Evolutionary conservation across 2,329 filamentous ascomycete species (phyloP).

Genomic region (Botrytis tulipae): DNA sequence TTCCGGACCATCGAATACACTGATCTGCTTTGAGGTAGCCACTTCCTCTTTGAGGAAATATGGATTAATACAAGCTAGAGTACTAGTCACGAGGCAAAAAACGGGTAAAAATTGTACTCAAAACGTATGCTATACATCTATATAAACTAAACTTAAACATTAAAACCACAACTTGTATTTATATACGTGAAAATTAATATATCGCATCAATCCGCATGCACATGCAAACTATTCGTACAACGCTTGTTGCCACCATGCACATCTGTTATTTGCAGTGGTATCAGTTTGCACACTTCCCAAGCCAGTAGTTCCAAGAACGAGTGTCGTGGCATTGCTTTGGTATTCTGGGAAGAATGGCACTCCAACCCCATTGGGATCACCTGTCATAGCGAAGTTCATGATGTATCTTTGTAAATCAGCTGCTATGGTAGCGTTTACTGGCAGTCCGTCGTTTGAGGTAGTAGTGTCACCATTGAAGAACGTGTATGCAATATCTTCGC

Average conservation of each 20-base stretch:
- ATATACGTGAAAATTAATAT: background rate
- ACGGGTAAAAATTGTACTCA: background rate
- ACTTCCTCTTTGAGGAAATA: background rate
- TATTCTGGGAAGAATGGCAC: constrained; percentile 32
- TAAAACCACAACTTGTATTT: background rate
- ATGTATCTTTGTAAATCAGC: constrained; percentile 41
- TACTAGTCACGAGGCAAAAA: background rate
- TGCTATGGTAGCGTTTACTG: constrained; percentile 39
- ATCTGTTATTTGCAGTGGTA: constrained; percentile 37
- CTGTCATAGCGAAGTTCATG: constrained; percentile 38
- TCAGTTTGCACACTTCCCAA: constrained; percentile 27
- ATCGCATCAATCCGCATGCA: background rate
- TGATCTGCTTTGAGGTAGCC: background rate
- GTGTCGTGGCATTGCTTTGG: constrained; percentile 23
- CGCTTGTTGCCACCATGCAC: constrained; percentile 39
- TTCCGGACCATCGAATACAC: background rate
- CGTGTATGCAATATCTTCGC: constrained; percentile 51
- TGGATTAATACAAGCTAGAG: background rate
- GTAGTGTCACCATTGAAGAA: constrained; percentile 47
- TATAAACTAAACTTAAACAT: background rate
- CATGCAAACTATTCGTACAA: constrained; percentile 22
- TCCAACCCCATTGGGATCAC: constrained; percentile 36
- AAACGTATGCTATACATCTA: background rate
- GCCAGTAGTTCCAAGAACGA: constrained; percentile 24
- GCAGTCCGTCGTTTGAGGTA: constrained; percentile 27